Conservation (phyloP, 2,329 filamentous ascomycete species). For the Dactylellina drechsleri region DNA sequence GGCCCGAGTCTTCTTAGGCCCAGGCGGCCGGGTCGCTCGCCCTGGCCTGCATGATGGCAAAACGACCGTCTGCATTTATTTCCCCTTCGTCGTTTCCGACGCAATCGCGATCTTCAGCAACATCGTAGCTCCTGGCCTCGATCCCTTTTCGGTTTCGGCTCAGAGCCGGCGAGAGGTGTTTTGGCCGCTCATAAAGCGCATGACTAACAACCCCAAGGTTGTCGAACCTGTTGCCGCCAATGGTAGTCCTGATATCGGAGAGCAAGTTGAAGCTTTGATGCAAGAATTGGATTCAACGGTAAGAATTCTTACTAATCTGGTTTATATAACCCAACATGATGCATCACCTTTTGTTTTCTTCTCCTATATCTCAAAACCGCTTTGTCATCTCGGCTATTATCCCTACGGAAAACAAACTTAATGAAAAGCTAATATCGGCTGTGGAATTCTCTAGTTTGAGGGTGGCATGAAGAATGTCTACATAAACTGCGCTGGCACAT, state of each 20-base stretch:
- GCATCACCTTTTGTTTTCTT: too few species aligned
- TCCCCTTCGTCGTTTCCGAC: slow-evolving; percentile 45
- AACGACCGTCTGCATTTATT: slow-evolving; percentile 30
- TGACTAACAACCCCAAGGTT: slow-evolving; percentile 40
- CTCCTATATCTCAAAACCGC: too few species aligned
- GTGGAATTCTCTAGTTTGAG: slow-evolving; percentile 18
- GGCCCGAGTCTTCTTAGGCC: slow-evolving; percentile 36
- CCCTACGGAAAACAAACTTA: too few species aligned
- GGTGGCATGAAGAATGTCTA: slow-evolving; percentile 30
- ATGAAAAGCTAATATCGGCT: background rate
- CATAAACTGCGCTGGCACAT: slow-evolving; percentile 40
- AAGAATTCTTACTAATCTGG: background rate
- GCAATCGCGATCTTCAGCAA: slow-evolving; percentile 37
- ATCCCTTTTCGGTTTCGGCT: slow-evolving; percentile 38
- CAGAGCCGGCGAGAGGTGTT: slow-evolving; percentile 35
- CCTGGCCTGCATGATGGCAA: slow-evolving; percentile 7
- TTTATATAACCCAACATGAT: too few species aligned
- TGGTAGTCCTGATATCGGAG: slow-evolving; percentile 36
- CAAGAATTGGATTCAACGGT: slow-evolving; percentile 21
- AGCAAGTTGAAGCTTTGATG: slow-evolving; percentile 43
- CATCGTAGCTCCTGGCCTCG: slow-evolving; percentile 29
- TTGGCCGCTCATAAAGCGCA: slow-evolving; percentile 40
- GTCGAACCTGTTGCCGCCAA: slow-evolving; percentile 33
- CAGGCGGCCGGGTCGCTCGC: slow-evolving; percentile 26
- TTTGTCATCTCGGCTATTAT: too few species aligned